Conservation (phyloP, 2,329 filamentous ascomycete species). For the Hymenoscyphus occultus region DNA sequence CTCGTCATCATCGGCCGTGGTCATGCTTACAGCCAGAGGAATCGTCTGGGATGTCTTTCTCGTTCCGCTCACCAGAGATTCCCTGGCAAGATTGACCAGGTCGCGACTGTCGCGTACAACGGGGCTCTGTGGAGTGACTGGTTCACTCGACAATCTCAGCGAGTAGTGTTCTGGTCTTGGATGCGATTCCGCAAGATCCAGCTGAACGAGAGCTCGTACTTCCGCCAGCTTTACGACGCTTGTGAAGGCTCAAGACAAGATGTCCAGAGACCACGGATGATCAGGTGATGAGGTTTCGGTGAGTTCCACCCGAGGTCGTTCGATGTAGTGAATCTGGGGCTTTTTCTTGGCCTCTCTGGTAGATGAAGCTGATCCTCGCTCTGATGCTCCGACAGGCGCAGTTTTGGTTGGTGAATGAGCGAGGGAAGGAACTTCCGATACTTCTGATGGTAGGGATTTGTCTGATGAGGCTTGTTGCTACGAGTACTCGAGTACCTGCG, state of each 20-base stretch:
- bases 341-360: neutral
- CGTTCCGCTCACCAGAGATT: slow-evolving; percentile 22
- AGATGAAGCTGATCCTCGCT: neutral
- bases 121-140: slow-evolving; percentile 21
- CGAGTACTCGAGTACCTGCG: slow-evolving; percentile 1
- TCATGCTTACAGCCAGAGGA: slow-evolving; percentile 11
- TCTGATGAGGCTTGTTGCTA: neutral
- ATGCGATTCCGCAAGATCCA: slow-evolving; percentile 24
- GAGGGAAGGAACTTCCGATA: neutral
- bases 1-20: slow-evolving; percentile 24
- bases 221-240: slow-evolving; percentile 23
- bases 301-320: neutral
- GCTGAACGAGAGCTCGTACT: slow-evolving; percentile 21
- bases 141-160: slow-evolving; percentile 20
- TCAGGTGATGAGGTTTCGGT: slow-evolving; percentile 10
- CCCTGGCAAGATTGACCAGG: slow-evolving; percentile 28
- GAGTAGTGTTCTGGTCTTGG: slow-evolving; percentile 16
- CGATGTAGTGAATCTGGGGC: neutral
- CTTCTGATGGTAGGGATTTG: neutral
- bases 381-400: neutral
- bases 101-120: slow-evolving; percentile 20
- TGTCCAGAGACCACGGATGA: neutral
- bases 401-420: neutral
- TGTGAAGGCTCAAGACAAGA: slow-evolving; percentile 6
- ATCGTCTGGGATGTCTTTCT: neutral